Evolutionary conservation across 2,329 filamentous ascomycete species (phyloP).

Genomic region (Colletotrichum liaoningense): DNA sequence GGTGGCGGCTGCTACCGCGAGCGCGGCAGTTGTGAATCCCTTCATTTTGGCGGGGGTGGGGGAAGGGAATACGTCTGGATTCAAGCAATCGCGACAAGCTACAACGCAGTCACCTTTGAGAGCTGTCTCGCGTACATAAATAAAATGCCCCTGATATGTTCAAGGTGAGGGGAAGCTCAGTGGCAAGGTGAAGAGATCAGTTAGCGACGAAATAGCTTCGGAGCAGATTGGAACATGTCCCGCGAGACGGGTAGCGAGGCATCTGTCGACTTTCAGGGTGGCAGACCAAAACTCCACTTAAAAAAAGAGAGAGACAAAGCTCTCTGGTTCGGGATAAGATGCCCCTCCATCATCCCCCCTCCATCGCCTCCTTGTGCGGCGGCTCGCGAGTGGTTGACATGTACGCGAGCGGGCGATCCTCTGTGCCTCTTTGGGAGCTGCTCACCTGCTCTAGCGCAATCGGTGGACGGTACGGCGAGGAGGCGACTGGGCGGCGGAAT

Average conservation of each 20-base stretch:
- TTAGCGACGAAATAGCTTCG: not conserved
- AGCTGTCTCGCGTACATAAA: not conserved
- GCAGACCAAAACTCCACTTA: constrained; percentile 15
- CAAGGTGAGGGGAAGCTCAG: not conserved
- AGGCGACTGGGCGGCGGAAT: not conserved
- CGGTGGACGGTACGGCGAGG: not conserved
- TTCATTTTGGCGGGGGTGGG: constrained; percentile 12
- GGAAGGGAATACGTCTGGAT: not conserved
- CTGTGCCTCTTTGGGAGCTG: constrained; percentile 11
- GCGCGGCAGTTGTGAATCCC: constrained; percentile 6
- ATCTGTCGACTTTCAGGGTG: not conserved
- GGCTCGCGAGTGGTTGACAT: constrained; percentile 17
- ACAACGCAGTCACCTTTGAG: not conserved
- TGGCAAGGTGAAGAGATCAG: not conserved
- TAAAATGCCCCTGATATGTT: not conserved
- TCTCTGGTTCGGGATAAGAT: not conserved
- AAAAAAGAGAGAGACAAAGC: not conserved
- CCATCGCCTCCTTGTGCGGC: not conserved
- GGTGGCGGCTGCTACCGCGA: constrained; percentile 12
- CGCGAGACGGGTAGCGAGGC: constrained; percentile 3
- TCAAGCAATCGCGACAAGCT: not conserved
- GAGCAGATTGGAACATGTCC: not conserved
- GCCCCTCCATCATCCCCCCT: not conserved
- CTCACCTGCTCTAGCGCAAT: constrained; percentile 25
- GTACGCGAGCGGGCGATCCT: constrained; percentile 18